phyloP scores from a whole-genome alignment of 805 yeast genomes.

The Yarrowia sp. region DNA sequence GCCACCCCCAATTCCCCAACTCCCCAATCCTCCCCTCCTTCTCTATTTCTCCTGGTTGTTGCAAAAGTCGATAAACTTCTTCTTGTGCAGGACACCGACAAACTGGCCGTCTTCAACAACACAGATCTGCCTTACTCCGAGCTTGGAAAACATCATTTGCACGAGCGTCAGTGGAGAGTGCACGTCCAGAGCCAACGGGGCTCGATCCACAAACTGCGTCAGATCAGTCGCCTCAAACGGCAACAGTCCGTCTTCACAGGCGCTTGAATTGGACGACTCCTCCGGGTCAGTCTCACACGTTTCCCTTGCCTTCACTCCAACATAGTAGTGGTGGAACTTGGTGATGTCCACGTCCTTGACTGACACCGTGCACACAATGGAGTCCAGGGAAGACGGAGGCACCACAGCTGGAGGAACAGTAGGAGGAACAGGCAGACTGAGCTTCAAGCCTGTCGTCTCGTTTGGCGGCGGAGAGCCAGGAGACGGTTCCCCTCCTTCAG shows the following conservation, averaged over 20 bases:
- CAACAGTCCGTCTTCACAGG: constrained; percentile 7
- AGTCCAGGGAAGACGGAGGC: neutral
- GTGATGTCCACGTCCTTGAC: constrained; percentile 35
- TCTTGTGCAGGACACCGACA: constrained; percentile 61
- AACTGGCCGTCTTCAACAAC: constrained; percentile 57
- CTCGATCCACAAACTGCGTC: constrained; percentile 54
- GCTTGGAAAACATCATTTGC: constrained; percentile 58
- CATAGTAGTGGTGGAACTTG: constrained; percentile 27
- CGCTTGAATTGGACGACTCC: constrained; percentile 10
- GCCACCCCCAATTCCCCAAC: too few relatives aligned
- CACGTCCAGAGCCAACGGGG: constrained; percentile 58
- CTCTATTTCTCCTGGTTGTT: constrained; percentile 39
- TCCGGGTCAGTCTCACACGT: constrained; percentile 27
- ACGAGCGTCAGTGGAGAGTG: constrained; percentile 60
- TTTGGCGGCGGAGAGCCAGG: neutral
- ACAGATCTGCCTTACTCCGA: constrained; percentile 60
- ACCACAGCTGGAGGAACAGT: neutral
- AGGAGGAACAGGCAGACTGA: neutral
- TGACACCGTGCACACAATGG: constrained; percentile 32
- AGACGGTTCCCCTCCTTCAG: neutral
- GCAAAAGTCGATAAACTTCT: constrained; percentile 58
- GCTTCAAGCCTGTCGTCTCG: neutral
- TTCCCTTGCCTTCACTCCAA: constrained; percentile 12
- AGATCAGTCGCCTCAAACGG: constrained; percentile 52
- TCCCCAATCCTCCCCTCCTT: neutral